A percentile compares a stretch with the other conserved stretches of the same genome.
Conservation (phyloP, 306 rosid genomes). For the Abrus precatorius region DNA sequence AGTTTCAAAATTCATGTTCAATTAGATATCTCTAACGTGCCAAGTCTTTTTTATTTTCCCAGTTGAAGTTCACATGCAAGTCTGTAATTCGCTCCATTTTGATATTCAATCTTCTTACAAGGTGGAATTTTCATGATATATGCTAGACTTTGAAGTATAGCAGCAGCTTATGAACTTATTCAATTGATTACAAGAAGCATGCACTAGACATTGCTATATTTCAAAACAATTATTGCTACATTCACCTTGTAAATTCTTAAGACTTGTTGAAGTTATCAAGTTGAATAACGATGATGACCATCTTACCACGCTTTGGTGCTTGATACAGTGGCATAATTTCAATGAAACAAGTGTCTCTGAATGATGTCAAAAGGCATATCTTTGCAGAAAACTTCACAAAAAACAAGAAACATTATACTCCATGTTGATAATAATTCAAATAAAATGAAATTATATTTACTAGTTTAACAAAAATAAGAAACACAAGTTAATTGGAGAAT, state of each 20-base stretch:
- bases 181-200: background rate
- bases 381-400: conserved; percentile 74
- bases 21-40: background rate
- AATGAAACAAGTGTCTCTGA: conserved; percentile 82
- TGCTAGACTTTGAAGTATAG: background rate
- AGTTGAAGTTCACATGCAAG: background rate
- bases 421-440: background rate
- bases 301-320: conserved; percentile 69
- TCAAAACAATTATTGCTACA: background rate
- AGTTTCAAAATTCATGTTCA: background rate
- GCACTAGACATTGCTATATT: background rate
- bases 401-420: conserved; percentile 43
- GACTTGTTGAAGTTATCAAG: background rate
- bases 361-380: conserved; percentile 85
- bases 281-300: conserved; percentile 7
- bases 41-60: background rate
- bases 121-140: background rate
- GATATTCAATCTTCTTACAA: background rate
- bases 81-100: background rate
- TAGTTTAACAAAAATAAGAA: background rate
- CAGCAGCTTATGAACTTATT: background rate
- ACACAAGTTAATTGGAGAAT: background rate
- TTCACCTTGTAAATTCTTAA: background rate
- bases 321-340: conserved; percentile 69
- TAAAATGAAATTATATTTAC: background rate